Evolutionary conservation across 2,329 filamentous ascomycete species (phyloP).

Genomic region (Paecilomyces formosus): DNA sequence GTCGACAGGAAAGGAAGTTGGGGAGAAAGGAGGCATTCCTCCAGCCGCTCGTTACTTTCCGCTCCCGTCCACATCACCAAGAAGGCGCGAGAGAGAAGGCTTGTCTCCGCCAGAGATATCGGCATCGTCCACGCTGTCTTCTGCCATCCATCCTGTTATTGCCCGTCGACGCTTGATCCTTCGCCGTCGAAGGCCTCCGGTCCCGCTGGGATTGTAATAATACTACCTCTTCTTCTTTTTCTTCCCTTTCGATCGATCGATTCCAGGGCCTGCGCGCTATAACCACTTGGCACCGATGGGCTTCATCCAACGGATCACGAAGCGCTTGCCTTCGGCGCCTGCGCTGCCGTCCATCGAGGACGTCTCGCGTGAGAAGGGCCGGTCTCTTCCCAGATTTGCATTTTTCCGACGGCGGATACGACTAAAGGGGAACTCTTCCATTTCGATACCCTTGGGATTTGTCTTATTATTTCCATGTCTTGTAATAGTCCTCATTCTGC

Average conservation of each 20-base stretch:
- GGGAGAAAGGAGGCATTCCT: constrained; percentile 35
- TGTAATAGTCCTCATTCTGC: constrained; percentile 81
- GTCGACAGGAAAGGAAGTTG: constrained; percentile 20
- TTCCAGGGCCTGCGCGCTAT: constrained; percentile 16
- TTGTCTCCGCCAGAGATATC: not conserved
- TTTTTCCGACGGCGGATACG: constrained; percentile 84
- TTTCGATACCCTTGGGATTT: constrained; percentile 87
- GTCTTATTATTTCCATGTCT: constrained; percentile 89
- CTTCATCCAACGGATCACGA: constrained; percentile 47
- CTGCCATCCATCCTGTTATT: not conserved
- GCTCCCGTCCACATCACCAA: constrained; percentile 11
- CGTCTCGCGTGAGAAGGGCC: constrained; percentile 36
- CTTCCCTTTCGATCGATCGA: constrained; percentile 8
- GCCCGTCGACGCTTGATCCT: not conserved
- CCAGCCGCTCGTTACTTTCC: constrained; percentile 32
- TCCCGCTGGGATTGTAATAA: constrained; percentile 9
- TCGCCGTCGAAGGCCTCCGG: constrained; percentile 5
- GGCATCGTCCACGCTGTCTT: not conserved
- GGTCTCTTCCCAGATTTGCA: constrained; percentile 50
- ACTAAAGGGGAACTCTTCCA: constrained; percentile 80
- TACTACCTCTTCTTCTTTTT: not conserved
- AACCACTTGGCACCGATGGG: constrained; percentile 35
- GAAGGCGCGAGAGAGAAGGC: not conserved
- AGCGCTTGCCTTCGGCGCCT: constrained; percentile 43
- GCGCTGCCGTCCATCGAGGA: constrained; percentile 40